Evolutionary conservation across 441 rosid species (phyloP).

Genomic region (Omphalea diandra): DNA sequence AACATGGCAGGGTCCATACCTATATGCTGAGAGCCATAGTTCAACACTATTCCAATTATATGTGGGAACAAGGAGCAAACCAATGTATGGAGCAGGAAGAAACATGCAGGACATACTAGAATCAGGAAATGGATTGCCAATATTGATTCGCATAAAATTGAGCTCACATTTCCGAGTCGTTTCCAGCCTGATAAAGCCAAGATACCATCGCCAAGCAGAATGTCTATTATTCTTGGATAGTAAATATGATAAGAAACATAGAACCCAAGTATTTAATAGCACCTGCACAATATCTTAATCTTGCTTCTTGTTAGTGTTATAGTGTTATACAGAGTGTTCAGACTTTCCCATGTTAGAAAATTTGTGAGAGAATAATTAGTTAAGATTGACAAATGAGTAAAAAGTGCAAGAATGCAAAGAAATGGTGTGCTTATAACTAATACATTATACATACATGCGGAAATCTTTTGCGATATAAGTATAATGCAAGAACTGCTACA

Average conservation of each 20-base stretch:
- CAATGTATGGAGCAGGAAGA: slow-evolving; percentile 84
- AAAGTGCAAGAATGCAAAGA: background rate
- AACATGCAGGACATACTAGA: slow-evolving; percentile 73
- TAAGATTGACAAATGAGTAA: background rate
- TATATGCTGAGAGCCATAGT: slow-evolving; percentile 47
- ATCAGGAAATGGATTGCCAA: slow-evolving; percentile 61
- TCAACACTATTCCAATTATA: slow-evolving; percentile 38
- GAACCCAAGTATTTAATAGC: slow-evolving; percentile 38
- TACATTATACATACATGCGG: background rate
- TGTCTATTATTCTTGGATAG: slow-evolving; percentile 46
- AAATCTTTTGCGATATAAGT: too few relatives aligned
- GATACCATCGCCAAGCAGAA: slow-evolving; percentile 45
- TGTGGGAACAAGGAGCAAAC: slow-evolving; percentile 57
- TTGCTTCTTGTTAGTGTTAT: too few relatives aligned
- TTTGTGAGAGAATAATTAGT: background rate
- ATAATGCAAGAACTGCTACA: too few relatives aligned
- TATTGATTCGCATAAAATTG: slow-evolving; percentile 41
- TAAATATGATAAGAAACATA: slow-evolving; percentile 37
- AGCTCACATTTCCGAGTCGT: slow-evolving; percentile 53
- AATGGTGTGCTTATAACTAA: background rate
- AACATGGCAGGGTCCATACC: slow-evolving; percentile 44
- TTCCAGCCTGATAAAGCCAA: slow-evolving; percentile 55
- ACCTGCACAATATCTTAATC: slow-evolving; percentile 34
- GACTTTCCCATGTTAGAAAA: background rate
- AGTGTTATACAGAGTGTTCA: background rate